phyloP scores from a whole-genome alignment of 2,329 filamentous ascomycete species.

The Neonectria faginata region DNA sequence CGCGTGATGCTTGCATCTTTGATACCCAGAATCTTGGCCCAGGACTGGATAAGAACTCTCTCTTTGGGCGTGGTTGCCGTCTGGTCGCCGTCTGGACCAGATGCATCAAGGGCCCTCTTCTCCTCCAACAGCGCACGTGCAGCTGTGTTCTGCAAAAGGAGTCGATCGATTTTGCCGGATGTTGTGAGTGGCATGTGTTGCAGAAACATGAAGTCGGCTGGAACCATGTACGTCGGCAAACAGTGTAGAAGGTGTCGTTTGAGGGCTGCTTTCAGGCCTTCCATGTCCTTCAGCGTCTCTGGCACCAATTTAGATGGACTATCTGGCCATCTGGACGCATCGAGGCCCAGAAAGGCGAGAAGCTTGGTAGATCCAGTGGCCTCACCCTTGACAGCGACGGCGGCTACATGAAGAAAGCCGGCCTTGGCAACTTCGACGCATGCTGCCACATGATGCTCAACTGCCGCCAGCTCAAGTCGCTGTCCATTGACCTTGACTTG shows the following conservation, averaged over 20 bases:
- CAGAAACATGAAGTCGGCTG: slow-evolving; percentile 12
- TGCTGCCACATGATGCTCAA: slow-evolving; percentile 12
- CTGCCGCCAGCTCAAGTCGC: slow-evolving; percentile 17
- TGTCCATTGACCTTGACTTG: slow-evolving; percentile 21
- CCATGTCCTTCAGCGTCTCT: not conserved
- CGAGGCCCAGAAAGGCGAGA: slow-evolving; percentile 6
- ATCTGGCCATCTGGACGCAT: slow-evolving; percentile 3
- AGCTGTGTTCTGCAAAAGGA: slow-evolving; percentile 4
- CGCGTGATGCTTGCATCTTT: slow-evolving; percentile 7
- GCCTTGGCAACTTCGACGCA: slow-evolving; percentile 7
- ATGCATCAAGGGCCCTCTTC: not conserved
- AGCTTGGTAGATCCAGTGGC: slow-evolving; percentile 2
- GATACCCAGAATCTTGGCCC: slow-evolving; percentile 4
- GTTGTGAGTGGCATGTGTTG: slow-evolving; percentile 16
- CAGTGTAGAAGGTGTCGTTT: not conserved
- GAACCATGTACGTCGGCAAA: slow-evolving; percentile 10
- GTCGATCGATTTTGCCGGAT: slow-evolving; percentile 11
- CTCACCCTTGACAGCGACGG: slow-evolving; percentile 1
- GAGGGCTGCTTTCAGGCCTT: slow-evolving; percentile 1
- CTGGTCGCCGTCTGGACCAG: not conserved
- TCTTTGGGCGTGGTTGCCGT: not conserved
- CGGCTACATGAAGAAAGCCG: slow-evolving; percentile 5
- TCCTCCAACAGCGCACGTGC: not conserved
- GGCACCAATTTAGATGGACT: not conserved
- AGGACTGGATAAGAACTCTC: slow-evolving; percentile 5